These are phyloP conservation scores for Madurella fahalii DNA, from an alignment of 2,329 filamentous ascomycete genomes.

Conservation along the genomic window DNA sequence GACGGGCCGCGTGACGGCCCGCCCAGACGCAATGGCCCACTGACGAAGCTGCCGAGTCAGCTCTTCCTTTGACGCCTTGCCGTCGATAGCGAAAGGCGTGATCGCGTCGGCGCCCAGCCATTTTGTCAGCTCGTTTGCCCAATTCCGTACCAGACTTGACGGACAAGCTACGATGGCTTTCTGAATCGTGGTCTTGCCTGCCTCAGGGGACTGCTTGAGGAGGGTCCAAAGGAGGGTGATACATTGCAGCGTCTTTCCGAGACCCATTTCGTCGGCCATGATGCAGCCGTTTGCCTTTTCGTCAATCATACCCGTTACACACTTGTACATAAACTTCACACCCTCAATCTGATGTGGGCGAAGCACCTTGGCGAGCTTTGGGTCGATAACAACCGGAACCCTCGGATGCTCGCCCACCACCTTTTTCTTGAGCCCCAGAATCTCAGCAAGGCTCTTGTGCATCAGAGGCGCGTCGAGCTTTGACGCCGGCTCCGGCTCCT, in stretches of 20 bases:
- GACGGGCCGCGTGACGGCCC: slow-evolving; percentile 82
- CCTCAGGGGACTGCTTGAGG: slow-evolving; percentile 89
- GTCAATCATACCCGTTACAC: slow-evolving; percentile 93
- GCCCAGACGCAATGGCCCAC: slow-evolving; percentile 90
- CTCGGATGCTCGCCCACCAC: slow-evolving; percentile 74
- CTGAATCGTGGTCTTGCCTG: slow-evolving; percentile 89
- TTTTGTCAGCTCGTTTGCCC: slow-evolving; percentile 95
- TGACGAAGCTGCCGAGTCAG: slow-evolving; percentile 85
- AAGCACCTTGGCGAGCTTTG: slow-evolving; percentile 79
- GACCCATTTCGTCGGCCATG: slow-evolving; percentile 98
- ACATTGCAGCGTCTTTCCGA: slow-evolving; percentile 96
- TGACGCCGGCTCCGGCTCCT: slow-evolving; percentile 37
- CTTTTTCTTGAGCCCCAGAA: slow-evolving; percentile 88
- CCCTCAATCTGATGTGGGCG: slow-evolving; percentile 97
- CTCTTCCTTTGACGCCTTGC: slow-evolving; percentile 93
- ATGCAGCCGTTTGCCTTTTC: slow-evolving; percentile 94
- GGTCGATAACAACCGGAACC: slow-evolving; percentile 97
- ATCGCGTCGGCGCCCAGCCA: slow-evolving; percentile 93
- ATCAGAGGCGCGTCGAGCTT: slow-evolving; percentile 75
- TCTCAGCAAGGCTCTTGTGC: slow-evolving; percentile 93
- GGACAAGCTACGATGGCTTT: slow-evolving; percentile 97
- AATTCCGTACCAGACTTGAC: slow-evolving; percentile 93
- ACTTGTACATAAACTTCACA: slow-evolving; percentile 94
- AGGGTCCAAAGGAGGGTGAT: slow-evolving; percentile 96
- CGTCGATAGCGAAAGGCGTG: slow-evolving; percentile 91